Conservation (phyloP, 2,329 filamentous ascomycete genomes). For the Fusarium denticulatum region DNA sequence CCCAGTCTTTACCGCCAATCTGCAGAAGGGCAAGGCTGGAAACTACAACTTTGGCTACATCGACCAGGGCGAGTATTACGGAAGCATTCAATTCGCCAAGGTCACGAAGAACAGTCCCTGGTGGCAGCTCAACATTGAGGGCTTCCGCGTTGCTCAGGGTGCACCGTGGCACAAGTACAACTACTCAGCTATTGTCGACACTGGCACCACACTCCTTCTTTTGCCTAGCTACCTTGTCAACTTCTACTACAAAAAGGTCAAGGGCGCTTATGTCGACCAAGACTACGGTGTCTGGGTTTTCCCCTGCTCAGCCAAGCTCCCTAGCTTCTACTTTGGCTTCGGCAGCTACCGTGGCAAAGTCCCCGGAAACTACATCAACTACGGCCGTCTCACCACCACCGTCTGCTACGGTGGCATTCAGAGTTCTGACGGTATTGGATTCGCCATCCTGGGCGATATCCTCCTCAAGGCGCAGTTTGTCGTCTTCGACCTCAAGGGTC, state of each 20-base stretch:
- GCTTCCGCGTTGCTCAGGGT: slow-evolving; percentile 61
- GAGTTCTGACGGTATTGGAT: slow-evolving; percentile 48
- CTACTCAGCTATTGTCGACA: slow-evolving; percentile 71
- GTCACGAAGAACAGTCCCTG: slow-evolving; percentile 65
- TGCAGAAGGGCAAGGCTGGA: slow-evolving; percentile 46
- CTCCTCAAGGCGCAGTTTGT: slow-evolving; percentile 57
- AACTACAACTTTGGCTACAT: slow-evolving; percentile 60
- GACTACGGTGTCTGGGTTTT: slow-evolving; percentile 66
- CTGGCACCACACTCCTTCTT: slow-evolving; percentile 74
- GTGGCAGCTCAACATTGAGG: slow-evolving; percentile 69
- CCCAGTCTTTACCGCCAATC: slow-evolving; percentile 52
- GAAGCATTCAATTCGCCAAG: slow-evolving; percentile 63
- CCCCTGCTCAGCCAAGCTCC: slow-evolving; percentile 63
- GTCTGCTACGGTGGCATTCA: slow-evolving; percentile 53
- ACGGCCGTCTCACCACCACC: slow-evolving; percentile 41
- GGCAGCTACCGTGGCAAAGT: slow-evolving; percentile 48
- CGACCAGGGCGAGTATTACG: slow-evolving; percentile 65
- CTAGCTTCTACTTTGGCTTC: slow-evolving; percentile 51
- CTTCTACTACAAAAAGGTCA: slow-evolving; percentile 69
- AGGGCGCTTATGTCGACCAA: slow-evolving; percentile 57
- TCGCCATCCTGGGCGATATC: slow-evolving; percentile 54
- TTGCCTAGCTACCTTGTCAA: slow-evolving; percentile 62
- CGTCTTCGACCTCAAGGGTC: slow-evolving; percentile 51
- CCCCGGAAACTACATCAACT: slow-evolving; percentile 53
- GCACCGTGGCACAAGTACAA: slow-evolving; percentile 41